Evolutionary conservation across 768 basidiomycete species (phyloP).

Genomic region (Neoboletus magnificus): DNA sequence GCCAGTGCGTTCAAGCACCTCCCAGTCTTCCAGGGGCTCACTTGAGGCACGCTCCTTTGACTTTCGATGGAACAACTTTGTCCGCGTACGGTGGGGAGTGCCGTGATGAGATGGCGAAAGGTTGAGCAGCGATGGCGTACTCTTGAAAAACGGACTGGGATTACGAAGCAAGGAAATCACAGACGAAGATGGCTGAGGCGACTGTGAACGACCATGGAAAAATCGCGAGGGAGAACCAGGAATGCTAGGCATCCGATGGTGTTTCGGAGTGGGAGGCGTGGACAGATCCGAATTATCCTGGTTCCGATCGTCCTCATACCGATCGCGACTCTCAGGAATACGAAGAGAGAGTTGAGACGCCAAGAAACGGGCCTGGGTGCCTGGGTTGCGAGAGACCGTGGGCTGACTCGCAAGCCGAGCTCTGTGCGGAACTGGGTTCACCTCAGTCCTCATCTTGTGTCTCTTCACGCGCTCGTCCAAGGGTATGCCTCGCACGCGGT

Average conservation of each 20-base stretch:
- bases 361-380: slow-evolving; percentile 32
- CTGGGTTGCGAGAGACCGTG: slow-evolving; percentile 22
- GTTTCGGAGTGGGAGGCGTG: slow-evolving; percentile 32
- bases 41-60: slow-evolving; percentile 34
- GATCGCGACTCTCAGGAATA: slow-evolving; percentile 32
- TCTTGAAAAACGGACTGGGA: slow-evolving; percentile 35
- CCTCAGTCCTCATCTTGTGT: slow-evolving; percentile 34
- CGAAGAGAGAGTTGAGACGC: slow-evolving; percentile 33
- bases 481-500: slow-evolving; percentile 41
- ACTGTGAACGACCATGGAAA: slow-evolving; percentile 30
- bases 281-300: slow-evolving; percentile 34
- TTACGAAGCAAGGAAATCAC: slow-evolving; percentile 34
- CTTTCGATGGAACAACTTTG: slow-evolving; percentile 34
- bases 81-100: slow-evolving; percentile 26
- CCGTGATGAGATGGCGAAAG: slow-evolving; percentile 33
- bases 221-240: slow-evolving; percentile 31
- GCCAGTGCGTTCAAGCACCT: slow-evolving; percentile 28
- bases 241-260: slow-evolving; percentile 29
- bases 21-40: slow-evolving; percentile 33
- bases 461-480: slow-evolving; percentile 41
- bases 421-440: slow-evolving; percentile 27
- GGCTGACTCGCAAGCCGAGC: slow-evolving; percentile 29
- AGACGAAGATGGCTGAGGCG: slow-evolving; percentile 34
- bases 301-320: slow-evolving; percentile 29
- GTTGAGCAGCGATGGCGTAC: slow-evolving; percentile 31